These are phyloP conservation scores for Xerocomellus chrysenteron DNA, from an alignment of 768 basidiomycete genomes.

Conservation along the genomic window DNA sequence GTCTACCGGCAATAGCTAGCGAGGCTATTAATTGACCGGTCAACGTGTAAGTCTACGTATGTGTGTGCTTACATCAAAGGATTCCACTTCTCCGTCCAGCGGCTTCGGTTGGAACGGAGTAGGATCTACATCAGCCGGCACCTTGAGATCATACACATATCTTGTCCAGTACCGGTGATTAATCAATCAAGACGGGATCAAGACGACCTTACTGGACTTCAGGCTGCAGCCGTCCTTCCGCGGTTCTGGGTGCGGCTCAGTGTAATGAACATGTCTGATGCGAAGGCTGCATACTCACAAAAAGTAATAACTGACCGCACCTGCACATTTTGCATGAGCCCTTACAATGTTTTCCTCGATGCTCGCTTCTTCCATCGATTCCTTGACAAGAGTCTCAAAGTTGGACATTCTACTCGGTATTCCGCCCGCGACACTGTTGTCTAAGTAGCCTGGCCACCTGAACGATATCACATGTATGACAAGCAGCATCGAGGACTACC, in stretches of 20 bases:
- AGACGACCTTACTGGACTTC: constrained; percentile 67
- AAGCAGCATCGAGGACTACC: not conserved
- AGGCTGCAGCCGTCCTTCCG: constrained; percentile 68
- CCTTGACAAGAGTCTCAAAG: constrained; percentile 81
- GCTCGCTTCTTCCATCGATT: constrained; percentile 92
- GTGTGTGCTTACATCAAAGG: constrained; percentile 66
- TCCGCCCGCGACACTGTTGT: constrained; percentile 92
- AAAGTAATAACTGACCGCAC: constrained; percentile 81
- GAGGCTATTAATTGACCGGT: not conserved
- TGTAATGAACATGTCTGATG: not conserved
- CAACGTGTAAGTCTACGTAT: not conserved
- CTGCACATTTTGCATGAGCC: constrained; percentile 56
- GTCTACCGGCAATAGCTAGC: constrained; percentile 64
- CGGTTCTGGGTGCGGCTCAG: constrained; percentile 18
- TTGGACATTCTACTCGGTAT: constrained; percentile 76
- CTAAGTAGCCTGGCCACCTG: constrained; percentile 83
- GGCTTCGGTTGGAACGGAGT: constrained; percentile 64
- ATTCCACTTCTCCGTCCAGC: constrained; percentile 91
- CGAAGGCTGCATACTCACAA: constrained; percentile 39
- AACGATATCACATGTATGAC: not conserved
- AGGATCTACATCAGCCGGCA: constrained; percentile 54
- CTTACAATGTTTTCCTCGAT: constrained; percentile 65
- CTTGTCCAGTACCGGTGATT: constrained; percentile 35
- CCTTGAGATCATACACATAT: constrained; percentile 79
- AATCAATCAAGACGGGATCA: not conserved